These are phyloP conservation scores for Leucosporidium creatinivorum DNA, from an alignment of 768 basidiomycete genomes.

Conservation along the genomic window DNA sequence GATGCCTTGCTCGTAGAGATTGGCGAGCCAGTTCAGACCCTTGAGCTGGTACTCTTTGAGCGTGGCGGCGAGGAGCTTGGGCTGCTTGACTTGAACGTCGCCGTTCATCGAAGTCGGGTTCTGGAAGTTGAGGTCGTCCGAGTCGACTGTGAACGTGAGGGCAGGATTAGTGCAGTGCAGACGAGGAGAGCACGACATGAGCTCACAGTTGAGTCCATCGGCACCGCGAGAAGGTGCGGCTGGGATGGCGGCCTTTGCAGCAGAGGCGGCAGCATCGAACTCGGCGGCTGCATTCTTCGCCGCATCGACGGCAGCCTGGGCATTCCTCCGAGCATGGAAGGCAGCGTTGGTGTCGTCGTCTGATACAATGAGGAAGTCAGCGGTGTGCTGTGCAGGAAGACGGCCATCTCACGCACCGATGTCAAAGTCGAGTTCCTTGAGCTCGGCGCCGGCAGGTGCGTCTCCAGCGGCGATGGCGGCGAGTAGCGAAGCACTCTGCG, in stretches of 20 bases:
- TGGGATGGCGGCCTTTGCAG: slow-evolving; percentile 73
- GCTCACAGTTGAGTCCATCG: slow-evolving; percentile 22
- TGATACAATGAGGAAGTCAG: slow-evolving; percentile 39
- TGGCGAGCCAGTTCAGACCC: slow-evolving; percentile 94
- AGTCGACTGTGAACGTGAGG: slow-evolving; percentile 58
- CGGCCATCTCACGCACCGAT: slow-evolving; percentile 54
- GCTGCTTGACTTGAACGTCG: slow-evolving; percentile 76
- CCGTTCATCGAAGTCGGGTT: slow-evolving; percentile 88
- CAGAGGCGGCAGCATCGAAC: slow-evolving; percentile 76
- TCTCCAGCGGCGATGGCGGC: slow-evolving; percentile 46
- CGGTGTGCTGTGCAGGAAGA: not conserved
- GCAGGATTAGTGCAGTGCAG: not conserved
- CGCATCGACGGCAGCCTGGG: slow-evolving; percentile 74
- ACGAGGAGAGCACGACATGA: not conserved
- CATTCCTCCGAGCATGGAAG: slow-evolving; percentile 75
- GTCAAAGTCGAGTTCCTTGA: slow-evolving; percentile 82
- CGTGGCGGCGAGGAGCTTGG: slow-evolving; percentile 90
- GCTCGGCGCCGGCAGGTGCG: slow-evolving; percentile 39
- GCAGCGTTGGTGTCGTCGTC: slow-evolving; percentile 83
- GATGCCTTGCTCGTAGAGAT: slow-evolving; percentile 97
- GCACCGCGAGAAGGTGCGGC: slow-evolving; percentile 41
- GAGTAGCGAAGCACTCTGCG: slow-evolving; percentile 31
- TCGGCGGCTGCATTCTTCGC: slow-evolving; percentile 71
- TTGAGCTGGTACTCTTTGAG: slow-evolving; percentile 98
- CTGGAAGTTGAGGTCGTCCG: slow-evolving; percentile 97